These are phyloP conservation scores for Kalmanozyma brasiliensis DNA, from an alignment of 1,284 basidiomycete species.

Conservation along the genomic window DNA sequence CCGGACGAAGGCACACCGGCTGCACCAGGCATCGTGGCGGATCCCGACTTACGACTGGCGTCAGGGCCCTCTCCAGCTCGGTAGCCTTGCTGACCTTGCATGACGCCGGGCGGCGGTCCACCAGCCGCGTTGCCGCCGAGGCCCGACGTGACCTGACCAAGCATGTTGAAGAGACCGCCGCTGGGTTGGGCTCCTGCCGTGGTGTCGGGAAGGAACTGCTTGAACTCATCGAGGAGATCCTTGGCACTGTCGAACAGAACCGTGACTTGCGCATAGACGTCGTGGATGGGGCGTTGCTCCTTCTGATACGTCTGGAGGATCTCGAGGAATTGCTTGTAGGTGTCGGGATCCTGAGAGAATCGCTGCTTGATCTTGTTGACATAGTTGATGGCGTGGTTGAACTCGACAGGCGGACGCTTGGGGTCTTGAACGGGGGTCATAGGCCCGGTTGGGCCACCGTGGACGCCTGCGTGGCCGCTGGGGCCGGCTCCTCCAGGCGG, in stretches of 20 bases:
- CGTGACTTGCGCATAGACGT: slow-evolving; percentile 93
- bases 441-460: slow-evolving; percentile 31
- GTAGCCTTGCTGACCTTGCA: slow-evolving; percentile 28
- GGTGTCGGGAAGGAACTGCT: slow-evolving; percentile 88
- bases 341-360: slow-evolving; percentile 89
- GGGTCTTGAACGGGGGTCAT: slow-evolving; percentile 47
- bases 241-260: slow-evolving; percentile 90
- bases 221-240: slow-evolving; percentile 94
- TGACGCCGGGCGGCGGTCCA: slow-evolving; percentile 31
- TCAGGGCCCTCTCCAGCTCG: slow-evolving; percentile 61
- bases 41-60: slow-evolving; percentile 72
- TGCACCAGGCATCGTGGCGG: slow-evolving; percentile 73
- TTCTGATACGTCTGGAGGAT: slow-evolving; percentile 98
- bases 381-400: slow-evolving; percentile 97
- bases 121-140: slow-evolving; percentile 35
- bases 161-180: slow-evolving; percentile 69
- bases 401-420: slow-evolving; percentile 75
- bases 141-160: slow-evolving; percentile 67
- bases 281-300: slow-evolving; percentile 86
- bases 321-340: slow-evolving; percentile 98
- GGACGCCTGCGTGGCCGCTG: slow-evolving; percentile 21
- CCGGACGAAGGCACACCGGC: slow-evolving; percentile 28
- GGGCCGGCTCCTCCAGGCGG: slow-evolving; percentile 26
- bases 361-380: slow-evolving; percentile 98
- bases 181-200: slow-evolving; percentile 53